Percentiles rank a stretch among this genome's conserved stretches.
Conservation (phyloP, 257 asterid genomes). For the Rhazya stricta region DNA sequence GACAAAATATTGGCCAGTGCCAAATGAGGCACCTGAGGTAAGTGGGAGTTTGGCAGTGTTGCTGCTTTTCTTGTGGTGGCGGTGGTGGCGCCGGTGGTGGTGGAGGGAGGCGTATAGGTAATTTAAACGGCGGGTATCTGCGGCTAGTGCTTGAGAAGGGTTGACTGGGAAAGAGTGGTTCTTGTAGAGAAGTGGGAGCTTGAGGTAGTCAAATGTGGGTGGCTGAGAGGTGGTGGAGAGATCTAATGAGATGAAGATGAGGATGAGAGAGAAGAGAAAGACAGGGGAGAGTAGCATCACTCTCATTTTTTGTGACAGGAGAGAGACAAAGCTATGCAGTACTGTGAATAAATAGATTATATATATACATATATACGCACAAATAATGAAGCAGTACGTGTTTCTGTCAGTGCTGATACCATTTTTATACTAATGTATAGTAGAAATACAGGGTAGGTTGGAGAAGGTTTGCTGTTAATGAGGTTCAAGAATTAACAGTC, state of each 20-base stretch:
- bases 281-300: constrained; percentile 26
- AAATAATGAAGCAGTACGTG: not conserved
- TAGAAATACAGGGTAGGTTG: constrained; percentile 1
- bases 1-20: constrained; percentile 83
- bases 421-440: not conserved
- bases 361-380: not conserved
- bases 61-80: not conserved
- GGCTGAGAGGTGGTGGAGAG: constrained; percentile 21
- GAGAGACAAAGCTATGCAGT: not conserved
- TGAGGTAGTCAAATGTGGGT: constrained; percentile 33
- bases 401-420: not conserved
- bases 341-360: constrained; percentile 8
- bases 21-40: constrained; percentile 67
- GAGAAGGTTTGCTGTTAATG: not conserved
- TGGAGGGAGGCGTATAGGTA: constrained; percentile 36
- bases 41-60: constrained; percentile 43
- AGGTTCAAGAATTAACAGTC: not conserved
- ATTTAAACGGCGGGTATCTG: constrained; percentile 57
- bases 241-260: constrained; percentile 16
- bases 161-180: constrained; percentile 40
- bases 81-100: constrained; percentile 11
- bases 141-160: constrained; percentile 48
- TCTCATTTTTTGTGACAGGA: constrained; percentile 1
- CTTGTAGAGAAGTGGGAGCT: constrained; percentile 58
- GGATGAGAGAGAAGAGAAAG: constrained; percentile 24